phyloP scores from a whole-genome alignment of 73 alveolate genomes.

The Paramecium biaurelia region DNA sequence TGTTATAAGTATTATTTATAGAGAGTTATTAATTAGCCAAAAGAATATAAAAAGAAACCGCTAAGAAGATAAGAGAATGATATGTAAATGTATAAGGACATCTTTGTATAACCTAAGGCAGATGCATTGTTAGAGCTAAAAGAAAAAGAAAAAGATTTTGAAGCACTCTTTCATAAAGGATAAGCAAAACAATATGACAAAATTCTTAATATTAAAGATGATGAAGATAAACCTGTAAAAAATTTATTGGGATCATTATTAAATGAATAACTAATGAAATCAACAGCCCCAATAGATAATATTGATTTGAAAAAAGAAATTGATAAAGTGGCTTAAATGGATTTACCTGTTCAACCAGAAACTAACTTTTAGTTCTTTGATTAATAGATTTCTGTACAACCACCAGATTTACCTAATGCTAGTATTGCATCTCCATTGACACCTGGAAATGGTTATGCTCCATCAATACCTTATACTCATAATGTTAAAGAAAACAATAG shows the following conservation, averaged over 20 bases:
- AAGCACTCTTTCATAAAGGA: constrained; percentile 58
- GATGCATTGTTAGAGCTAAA: constrained; percentile 53
- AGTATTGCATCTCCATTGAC: constrained; percentile 94
- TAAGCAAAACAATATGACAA: constrained; percentile 58
- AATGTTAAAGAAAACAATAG: constrained; percentile 72
- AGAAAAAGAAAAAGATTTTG: constrained; percentile 65
- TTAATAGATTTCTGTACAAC: constrained; percentile 94
- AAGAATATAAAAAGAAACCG: constrained; percentile 62
- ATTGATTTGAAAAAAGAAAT: constrained; percentile 39
- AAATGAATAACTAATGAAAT: constrained; percentile 32
- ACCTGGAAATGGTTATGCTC: constrained; percentile 98
- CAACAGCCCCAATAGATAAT: background rate
- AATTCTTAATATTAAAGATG: constrained; percentile 48
- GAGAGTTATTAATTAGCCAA: constrained; percentile 25
- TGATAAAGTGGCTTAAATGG: constrained; percentile 34
- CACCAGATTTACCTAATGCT: constrained; percentile 97
- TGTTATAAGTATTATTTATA: background rate
- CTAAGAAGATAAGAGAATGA: constrained; percentile 61
- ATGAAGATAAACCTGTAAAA: constrained; percentile 38
- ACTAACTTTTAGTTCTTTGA: constrained; percentile 81
- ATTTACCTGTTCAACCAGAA: constrained; percentile 37
- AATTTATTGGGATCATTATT: constrained; percentile 1
- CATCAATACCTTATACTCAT: constrained; percentile 90
- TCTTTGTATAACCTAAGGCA: constrained; percentile 60
- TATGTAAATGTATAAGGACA: constrained; percentile 59